Evolutionary conservation across 805 yeast genomes (phyloP).

Genomic region (Metschnikowia similis): DNA sequence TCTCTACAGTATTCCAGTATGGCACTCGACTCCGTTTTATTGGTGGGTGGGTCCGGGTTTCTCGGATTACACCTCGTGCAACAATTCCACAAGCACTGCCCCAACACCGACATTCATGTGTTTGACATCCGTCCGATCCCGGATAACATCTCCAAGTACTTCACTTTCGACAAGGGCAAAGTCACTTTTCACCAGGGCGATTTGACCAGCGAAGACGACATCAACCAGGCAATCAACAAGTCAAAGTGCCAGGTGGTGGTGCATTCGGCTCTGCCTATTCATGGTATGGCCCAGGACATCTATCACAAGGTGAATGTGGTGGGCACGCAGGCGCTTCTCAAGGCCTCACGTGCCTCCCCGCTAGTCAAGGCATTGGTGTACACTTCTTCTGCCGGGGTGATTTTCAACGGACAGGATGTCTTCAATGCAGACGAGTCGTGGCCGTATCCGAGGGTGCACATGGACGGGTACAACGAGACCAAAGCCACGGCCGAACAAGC

Average conservation of each 20-base stretch:
- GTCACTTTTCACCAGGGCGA: conserved; percentile 76
- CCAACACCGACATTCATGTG: conserved; percentile 73
- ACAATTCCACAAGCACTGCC: conserved; percentile 64
- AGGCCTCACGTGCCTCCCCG: conserved; percentile 50
- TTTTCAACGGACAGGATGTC: conserved; percentile 91
- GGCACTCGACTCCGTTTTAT: conserved; percentile 54
- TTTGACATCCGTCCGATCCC: conserved; percentile 92
- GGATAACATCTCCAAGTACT: conserved; percentile 60
- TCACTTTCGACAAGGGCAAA: conserved; percentile 61
- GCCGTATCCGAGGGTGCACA: conserved; percentile 87
- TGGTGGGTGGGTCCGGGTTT: conserved; percentile 96
- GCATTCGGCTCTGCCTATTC: conserved; percentile 96
- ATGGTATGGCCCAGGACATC: conserved; percentile 71
- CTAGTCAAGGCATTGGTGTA: conserved; percentile 69
- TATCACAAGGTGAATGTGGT: conserved; percentile 87
- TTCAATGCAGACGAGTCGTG: conserved; percentile 89
- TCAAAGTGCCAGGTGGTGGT: conserved; percentile 73
- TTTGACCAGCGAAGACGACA: conserved; percentile 68
- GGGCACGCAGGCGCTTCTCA: conserved; percentile 76
- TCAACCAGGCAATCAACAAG: conserved; percentile 53
- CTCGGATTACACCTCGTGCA: conserved; percentile 88
- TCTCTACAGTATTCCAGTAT: not conserved
- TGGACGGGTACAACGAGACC: conserved; percentile 96
- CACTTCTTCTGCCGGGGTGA: conserved; percentile 96
- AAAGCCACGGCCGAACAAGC: conserved; percentile 86